phyloP scores from a whole-genome alignment of 2,329 filamentous ascomycete species.

The Aspergillus fischeri region DNA sequence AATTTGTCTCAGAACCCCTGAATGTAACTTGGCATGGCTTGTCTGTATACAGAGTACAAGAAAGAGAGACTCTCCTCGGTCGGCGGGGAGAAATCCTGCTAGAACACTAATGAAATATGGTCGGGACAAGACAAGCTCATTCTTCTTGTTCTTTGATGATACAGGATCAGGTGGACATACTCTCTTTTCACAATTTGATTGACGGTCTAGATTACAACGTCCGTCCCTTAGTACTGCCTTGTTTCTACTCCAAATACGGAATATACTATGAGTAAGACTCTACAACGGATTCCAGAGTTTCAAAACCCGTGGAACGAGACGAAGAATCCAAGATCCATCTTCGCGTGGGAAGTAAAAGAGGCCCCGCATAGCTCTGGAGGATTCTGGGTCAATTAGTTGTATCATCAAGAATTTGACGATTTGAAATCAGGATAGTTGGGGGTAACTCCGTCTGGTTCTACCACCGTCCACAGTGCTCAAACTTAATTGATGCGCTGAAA shows the following conservation, averaged over 20 bases:
- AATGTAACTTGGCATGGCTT: not conserved
- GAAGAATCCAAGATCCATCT: constrained; percentile 8
- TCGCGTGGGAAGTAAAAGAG: constrained; percentile 9
- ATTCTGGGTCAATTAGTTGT: not conserved
- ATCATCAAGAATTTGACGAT: not conserved
- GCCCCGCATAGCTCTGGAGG: not conserved
- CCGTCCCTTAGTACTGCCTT: too few species aligned
- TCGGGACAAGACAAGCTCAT: not conserved
- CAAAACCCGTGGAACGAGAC: constrained; percentile 1
- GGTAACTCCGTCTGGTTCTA: too few species aligned
- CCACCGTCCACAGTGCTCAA: too few species aligned
- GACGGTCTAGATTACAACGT: too few species aligned
- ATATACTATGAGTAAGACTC: too few species aligned
- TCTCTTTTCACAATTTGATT: too few species aligned
- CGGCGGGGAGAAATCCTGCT: not conserved
- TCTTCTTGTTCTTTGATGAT: not conserved
- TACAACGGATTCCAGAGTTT: not conserved
- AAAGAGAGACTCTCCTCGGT: too few species aligned
- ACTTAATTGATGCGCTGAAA: too few species aligned
- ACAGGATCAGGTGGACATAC: too few species aligned
- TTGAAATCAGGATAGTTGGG: not conserved
- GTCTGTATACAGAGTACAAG: not conserved
- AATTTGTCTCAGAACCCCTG: not conserved
- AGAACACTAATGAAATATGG: not conserved
- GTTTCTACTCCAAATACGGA: too few species aligned